phyloP scores from a whole-genome alignment of 1,139 yeast species.

The Yamadazyma trypodendri region DNA sequence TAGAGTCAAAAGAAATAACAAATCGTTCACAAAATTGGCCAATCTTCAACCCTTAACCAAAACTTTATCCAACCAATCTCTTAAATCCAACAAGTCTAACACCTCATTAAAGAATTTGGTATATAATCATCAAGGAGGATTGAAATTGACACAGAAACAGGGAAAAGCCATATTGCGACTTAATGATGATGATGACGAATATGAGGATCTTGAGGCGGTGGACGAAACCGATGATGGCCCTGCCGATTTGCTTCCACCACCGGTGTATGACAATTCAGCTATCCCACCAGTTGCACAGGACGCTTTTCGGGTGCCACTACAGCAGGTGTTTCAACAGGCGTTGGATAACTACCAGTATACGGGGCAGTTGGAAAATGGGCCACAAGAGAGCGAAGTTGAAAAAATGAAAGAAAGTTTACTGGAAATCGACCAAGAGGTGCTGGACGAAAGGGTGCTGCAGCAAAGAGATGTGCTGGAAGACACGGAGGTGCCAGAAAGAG shows the following conservation, averaged over 20 bases:
- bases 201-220: constrained; percentile 27
- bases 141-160: constrained; percentile 39
- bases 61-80: constrained; percentile 31
- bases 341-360: constrained; percentile 12
- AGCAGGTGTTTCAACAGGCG: constrained; percentile 18
- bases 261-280: not conserved
- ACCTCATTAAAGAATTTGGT: constrained; percentile 35
- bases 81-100: constrained; percentile 33
- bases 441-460: no score
- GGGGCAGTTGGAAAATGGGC: no score
- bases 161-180: constrained; percentile 42
- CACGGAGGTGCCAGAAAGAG: no score
- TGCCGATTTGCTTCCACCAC: not conserved
- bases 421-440: no score
- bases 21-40: constrained; percentile 38
- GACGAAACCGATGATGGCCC: constrained; percentile 5
- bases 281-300: not conserved
- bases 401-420: no score
- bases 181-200: constrained; percentile 34
- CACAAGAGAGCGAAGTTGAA: no score
- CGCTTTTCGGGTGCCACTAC: constrained; percentile 10
- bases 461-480: no score
- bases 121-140: constrained; percentile 21
- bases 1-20: constrained; percentile 33
- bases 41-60: constrained; percentile 43